Conservation (phyloP, 257 asterid species). For the Handroanthus guayacan region DNA sequence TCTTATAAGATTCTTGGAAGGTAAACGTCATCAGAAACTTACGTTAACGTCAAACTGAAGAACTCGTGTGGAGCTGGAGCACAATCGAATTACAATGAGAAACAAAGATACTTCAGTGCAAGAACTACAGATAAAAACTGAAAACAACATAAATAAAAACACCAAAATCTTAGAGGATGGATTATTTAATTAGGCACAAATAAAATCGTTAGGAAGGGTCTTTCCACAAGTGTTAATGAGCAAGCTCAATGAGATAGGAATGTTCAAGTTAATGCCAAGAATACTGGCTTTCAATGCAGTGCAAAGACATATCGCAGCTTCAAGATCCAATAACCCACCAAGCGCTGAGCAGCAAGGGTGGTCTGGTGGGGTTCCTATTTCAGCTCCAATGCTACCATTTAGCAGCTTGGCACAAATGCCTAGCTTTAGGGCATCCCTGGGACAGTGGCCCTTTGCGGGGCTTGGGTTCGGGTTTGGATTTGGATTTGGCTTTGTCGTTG, state of each 20-base stretch:
- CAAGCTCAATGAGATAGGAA: conserved; percentile 73
- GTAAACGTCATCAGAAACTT: background rate
- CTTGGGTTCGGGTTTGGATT: conserved; percentile 44
- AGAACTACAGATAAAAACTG: background rate
- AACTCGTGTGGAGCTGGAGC: background rate
- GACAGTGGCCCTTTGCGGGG: conserved; percentile 62
- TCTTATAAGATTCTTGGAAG: background rate
- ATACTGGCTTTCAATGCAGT: conserved; percentile 76
- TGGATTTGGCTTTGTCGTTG: conserved; percentile 39
- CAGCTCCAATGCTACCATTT: conserved; percentile 57
- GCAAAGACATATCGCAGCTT: conserved; percentile 76
- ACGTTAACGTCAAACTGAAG: conserved; percentile 3
- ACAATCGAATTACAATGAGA: conserved; percentile 29
- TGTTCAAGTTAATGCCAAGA: conserved; percentile 68
- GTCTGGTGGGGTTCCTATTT: conserved; percentile 68
- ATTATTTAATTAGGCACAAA: conserved; percentile 50
- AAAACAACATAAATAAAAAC: conserved; percentile 9
- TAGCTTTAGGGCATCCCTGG: conserved; percentile 66
- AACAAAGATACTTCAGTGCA: conserved; percentile 2
- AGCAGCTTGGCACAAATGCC: conserved; percentile 73
- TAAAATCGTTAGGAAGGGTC: conserved; percentile 65
- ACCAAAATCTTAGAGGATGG: background rate
- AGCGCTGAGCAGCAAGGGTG: conserved; percentile 68
- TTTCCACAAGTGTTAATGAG: conserved; percentile 74
- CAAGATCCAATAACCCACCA: conserved; percentile 73